Evolutionary conservation across 768 basidiomycete species (phyloP).

Genomic region (Cyclocybe aegerita): DNA sequence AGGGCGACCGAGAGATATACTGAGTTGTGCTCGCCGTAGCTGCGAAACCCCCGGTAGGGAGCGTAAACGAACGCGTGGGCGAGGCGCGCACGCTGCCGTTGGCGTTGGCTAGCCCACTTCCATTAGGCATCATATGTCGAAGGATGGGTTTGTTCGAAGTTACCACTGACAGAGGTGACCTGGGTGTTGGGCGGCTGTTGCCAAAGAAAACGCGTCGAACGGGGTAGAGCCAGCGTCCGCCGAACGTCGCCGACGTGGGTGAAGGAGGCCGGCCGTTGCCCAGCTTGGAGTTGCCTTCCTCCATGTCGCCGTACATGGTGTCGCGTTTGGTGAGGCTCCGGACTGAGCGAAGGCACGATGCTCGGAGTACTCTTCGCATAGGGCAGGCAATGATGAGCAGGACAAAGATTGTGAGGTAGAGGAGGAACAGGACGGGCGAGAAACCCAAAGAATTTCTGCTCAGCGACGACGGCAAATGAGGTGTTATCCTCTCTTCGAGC

Average conservation of each 20-base stretch:
- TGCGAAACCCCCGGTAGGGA: slow-evolving; percentile 24
- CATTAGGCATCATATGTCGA: slow-evolving; percentile 23
- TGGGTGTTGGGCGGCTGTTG: slow-evolving; percentile 18
- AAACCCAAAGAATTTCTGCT: slow-evolving; percentile 69
- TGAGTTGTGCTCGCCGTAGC: slow-evolving; percentile 36
- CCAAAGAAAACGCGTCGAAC: slow-evolving; percentile 32
- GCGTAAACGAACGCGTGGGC: slow-evolving; percentile 37
- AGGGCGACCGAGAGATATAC: slow-evolving; percentile 45
- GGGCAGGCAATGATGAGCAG: slow-evolving; percentile 49
- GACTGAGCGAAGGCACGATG: slow-evolving; percentile 43
- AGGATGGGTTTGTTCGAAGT: slow-evolving; percentile 25
- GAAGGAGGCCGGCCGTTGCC: slow-evolving; percentile 29
- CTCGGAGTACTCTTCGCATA: slow-evolving; percentile 55
- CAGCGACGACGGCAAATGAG: slow-evolving; percentile 66
- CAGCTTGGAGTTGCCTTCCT: slow-evolving; percentile 42
- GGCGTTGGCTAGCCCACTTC: too few relatives aligned
- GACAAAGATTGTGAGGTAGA: slow-evolving; percentile 47
- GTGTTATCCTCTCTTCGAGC: slow-evolving; percentile 62
- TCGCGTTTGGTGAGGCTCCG: slow-evolving; percentile 36
- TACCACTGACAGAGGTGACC: slow-evolving; percentile 22
- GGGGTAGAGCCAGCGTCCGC: slow-evolving; percentile 30
- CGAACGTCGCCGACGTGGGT: slow-evolving; percentile 24
- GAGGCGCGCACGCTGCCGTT: slow-evolving; percentile 22
- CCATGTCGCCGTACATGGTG: slow-evolving; percentile 39
- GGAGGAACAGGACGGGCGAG: slow-evolving; percentile 62